A percentile compares a stretch with the other conserved stretches of the same genome.
These are phyloP conservation scores for Zymoseptoria passerinii DNA, from an alignment of 2,329 filamentous ascomycete genomes.

Conservation along the genomic window DNA sequence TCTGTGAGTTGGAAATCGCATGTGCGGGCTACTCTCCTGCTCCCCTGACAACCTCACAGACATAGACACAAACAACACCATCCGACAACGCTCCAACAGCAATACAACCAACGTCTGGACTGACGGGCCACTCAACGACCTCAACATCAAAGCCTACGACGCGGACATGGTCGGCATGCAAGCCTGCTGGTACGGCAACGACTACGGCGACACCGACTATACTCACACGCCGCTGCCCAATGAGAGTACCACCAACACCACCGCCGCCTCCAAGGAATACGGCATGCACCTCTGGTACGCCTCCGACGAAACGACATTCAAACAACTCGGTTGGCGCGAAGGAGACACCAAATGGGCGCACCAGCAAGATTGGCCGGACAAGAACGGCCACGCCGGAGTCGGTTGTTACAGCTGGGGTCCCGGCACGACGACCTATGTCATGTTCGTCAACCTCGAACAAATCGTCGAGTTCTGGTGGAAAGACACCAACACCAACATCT, in stretches of 20 bases:
- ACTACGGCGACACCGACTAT: slow-evolving; percentile 33
- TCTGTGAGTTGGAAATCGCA: slow-evolving; percentile 18
- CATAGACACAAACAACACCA: slow-evolving; percentile 32
- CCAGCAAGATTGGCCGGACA: slow-evolving; percentile 31
- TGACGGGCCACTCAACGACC: slow-evolving; percentile 29
- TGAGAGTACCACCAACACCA: slow-evolving; percentile 19
- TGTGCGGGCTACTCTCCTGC: not conserved
- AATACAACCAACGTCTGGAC: slow-evolving; percentile 34
- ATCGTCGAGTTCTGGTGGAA: slow-evolving; percentile 38
- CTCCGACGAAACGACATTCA: slow-evolving; percentile 32
- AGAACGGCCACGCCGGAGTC: slow-evolving; percentile 38
- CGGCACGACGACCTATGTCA: slow-evolving; percentile 34
- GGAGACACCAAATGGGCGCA: slow-evolving; percentile 31
- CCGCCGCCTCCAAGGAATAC: slow-evolving; percentile 14
- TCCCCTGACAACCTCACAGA: slow-evolving; percentile 21
- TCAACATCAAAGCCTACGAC: slow-evolving; percentile 26
- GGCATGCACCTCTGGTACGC: slow-evolving; percentile 42
- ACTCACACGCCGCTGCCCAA: slow-evolving; percentile 30
- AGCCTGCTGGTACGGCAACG: slow-evolving; percentile 33
- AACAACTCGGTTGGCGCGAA: slow-evolving; percentile 36
- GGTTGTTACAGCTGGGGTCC: slow-evolving; percentile 38
- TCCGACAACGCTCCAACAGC: slow-evolving; percentile 33
- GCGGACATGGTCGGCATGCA: slow-evolving; percentile 31
- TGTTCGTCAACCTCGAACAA: slow-evolving; percentile 35
- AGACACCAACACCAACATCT: slow-evolving; percentile 32